Evolutionary conservation across 371 early-diverging fungal species (phyloP).

Genomic region (Haplosporangium sp.): DNA sequence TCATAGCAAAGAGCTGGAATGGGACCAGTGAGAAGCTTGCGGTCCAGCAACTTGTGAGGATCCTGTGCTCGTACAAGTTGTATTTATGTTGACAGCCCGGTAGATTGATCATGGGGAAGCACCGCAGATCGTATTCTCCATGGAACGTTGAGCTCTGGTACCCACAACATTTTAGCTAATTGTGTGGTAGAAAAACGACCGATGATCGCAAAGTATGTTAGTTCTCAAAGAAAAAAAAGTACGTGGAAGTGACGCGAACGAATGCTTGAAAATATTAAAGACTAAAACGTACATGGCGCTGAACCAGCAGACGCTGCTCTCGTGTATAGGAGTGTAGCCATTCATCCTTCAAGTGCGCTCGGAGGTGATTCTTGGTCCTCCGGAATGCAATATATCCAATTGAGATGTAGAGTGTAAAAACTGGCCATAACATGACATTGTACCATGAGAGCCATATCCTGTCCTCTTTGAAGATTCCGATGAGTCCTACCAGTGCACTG

Average conservation of each 20-base stretch:
- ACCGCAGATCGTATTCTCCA: constrained; percentile 17
- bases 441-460: constrained; percentile 61
- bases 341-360: constrained; percentile 28
- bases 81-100: constrained; percentile 71
- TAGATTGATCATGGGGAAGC: constrained; percentile 68
- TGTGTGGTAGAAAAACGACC: background rate
- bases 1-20: constrained; percentile 63
- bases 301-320: constrained; percentile 36
- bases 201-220: background rate
- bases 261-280: background rate
- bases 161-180: constrained; percentile 43
- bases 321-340: constrained; percentile 35
- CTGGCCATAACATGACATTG: constrained; percentile 65
- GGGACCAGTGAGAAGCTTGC: constrained; percentile 63
- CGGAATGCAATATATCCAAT: constrained; percentile 67
- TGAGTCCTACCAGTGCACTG: constrained; percentile 59
- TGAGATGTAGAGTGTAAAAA: constrained; percentile 64
- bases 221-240: background rate
- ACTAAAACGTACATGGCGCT: constrained; percentile 18
- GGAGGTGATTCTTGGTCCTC: constrained; percentile 25
- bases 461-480: constrained; percentile 67
- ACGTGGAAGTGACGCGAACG: too few relatives aligned
- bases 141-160: constrained; percentile 11
- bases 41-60: constrained; percentile 57
- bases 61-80: constrained; percentile 59